Base-by-base conservation (phyloP, 139 green algal genomes). In the Chlamydomonas urium region DNA sequence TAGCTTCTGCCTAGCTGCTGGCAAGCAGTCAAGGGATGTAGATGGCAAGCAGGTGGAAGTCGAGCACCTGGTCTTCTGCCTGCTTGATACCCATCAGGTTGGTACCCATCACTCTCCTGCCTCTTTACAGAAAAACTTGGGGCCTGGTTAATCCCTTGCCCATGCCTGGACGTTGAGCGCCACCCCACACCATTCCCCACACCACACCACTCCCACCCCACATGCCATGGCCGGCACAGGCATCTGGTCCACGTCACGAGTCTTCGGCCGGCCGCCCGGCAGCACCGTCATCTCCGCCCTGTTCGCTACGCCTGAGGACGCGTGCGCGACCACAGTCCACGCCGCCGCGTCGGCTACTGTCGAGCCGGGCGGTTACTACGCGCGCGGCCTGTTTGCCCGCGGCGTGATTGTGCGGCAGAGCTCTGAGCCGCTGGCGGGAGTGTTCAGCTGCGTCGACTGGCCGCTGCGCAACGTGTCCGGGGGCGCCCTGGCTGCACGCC, bases 191-290 rank as follows among this genome's bases (percentile, higher is more conserved):
- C n/a, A n/a, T n/a, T n/a, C n/a, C n/a, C n/a, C n/a, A n/a, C n/a
- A n/a, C n/a, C n/a, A n/a, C n/a, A n/a, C n/a, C n/a, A n/a, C n/a
- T n/a, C n/a, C n/a, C n/a, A n/a, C n/a, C n/a, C n/a, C n/a, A n/a
- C n/a, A n/a, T n/a, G n/a, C n/a, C n/a, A n/a, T n/a, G n/a, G n/a
- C n/a, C n/a, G n/a, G n/a, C n/a, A n/a, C n/a, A n/a, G n/a, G n/a
- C 36, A 72, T 78, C n/a, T 78, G 72, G 72, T 48, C 65, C 8
- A 71, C 72, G 2, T 67, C 60, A n/a, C n/a, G n/a, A n/a, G n/a
- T 53, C 14, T 53, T 10, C 14, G 42, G 42, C 42, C 42, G 42
- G 14, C 42, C 42, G 42, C 42, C 42, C 21, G 21, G 47, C 71
- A 76, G 59, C 63, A 69, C 36, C 5, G 36, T 73, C 1, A 45